phyloP scores from a whole-genome alignment of 2,329 filamentous ascomycete species.

The Lachnellula occidentalis region DNA sequence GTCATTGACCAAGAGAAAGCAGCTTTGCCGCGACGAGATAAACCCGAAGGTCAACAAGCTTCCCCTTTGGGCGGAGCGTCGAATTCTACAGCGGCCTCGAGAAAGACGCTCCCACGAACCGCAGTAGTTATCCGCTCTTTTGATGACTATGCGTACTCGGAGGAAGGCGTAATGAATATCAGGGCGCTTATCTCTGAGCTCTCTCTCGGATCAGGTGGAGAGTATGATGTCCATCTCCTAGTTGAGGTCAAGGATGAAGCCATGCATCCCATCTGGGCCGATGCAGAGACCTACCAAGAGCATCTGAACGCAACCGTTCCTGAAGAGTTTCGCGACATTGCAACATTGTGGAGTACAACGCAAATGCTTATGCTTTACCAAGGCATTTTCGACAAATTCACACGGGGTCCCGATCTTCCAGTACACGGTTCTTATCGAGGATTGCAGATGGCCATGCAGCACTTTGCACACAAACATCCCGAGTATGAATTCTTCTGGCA shows the following conservation, averaged over 20 bases:
- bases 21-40: constrained; percentile 1
- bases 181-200: constrained; percentile 81
- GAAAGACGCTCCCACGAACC: constrained; percentile 49
- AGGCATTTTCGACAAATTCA: constrained; percentile 73
- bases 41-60: not conserved
- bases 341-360: constrained; percentile 87
- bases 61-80: not conserved
- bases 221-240: constrained; percentile 81
- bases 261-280: constrained; percentile 71
- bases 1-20: constrained; percentile 7
- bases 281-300: constrained; percentile 60
- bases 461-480: constrained; percentile 82
- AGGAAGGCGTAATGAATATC: constrained; percentile 76
- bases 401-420: constrained; percentile 60
- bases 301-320: constrained; percentile 66
- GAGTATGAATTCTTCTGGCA: constrained; percentile 93
- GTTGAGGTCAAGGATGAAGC: constrained; percentile 81
- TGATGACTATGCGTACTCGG: constrained; percentile 72
- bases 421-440: constrained; percentile 91
- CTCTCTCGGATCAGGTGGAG: constrained; percentile 71
- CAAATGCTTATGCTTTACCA: constrained; percentile 92
- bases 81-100: constrained; percentile 7
- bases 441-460: constrained; percentile 89
- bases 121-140: constrained; percentile 79
- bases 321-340: constrained; percentile 80